These are phyloP conservation scores for Stemphylium vesicarium DNA, from an alignment of 2,329 filamentous ascomycete genomes.

Conservation along the genomic window DNA sequence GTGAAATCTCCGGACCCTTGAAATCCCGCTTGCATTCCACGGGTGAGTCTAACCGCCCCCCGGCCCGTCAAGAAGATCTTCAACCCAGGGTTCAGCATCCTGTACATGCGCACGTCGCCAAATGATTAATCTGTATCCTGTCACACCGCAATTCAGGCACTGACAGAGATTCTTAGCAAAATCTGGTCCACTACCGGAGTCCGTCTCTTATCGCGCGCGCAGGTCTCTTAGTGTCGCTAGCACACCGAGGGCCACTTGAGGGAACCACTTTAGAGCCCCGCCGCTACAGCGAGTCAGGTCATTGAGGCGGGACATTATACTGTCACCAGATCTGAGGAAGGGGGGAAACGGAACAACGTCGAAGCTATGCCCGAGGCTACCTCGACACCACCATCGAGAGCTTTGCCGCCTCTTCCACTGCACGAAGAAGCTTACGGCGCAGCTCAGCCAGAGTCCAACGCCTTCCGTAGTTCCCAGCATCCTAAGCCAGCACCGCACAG, in stretches of 20 bases:
- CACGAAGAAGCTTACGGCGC: conserved; percentile 18
- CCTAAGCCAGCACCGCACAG: conserved; percentile 31
- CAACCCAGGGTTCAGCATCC: conserved; percentile 26
- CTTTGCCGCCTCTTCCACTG: conserved; percentile 37
- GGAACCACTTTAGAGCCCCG: conserved; percentile 18
- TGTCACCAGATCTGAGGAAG: conserved; percentile 8
- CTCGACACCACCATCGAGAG: conserved; percentile 27
- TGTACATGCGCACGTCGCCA: conserved; percentile 17
- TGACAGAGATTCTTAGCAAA: conserved; percentile 17
- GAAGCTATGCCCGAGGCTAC: conserved; percentile 39
- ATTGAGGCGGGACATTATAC: conserved; percentile 14
- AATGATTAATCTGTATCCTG: conserved; percentile 5
- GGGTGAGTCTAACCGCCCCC: conserved; percentile 24
- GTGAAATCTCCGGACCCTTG: conserved; percentile 10
- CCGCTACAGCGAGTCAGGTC: conserved; percentile 23
- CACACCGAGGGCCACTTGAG: conserved; percentile 1
- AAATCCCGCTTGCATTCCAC: conserved; percentile 10
- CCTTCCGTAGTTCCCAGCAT: conserved; percentile 31
- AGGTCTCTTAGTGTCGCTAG: background rate
- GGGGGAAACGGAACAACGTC: conserved; percentile 5
- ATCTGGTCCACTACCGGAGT: background rate
- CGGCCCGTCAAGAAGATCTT: conserved; percentile 14
- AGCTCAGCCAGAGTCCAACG: conserved; percentile 20
- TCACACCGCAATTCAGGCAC: conserved; percentile 19
- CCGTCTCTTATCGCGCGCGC: conserved; percentile 2